phyloP scores from a whole-genome alignment of 2,329 filamentous ascomycete genomes.

The Paraphoma sp. region DNA sequence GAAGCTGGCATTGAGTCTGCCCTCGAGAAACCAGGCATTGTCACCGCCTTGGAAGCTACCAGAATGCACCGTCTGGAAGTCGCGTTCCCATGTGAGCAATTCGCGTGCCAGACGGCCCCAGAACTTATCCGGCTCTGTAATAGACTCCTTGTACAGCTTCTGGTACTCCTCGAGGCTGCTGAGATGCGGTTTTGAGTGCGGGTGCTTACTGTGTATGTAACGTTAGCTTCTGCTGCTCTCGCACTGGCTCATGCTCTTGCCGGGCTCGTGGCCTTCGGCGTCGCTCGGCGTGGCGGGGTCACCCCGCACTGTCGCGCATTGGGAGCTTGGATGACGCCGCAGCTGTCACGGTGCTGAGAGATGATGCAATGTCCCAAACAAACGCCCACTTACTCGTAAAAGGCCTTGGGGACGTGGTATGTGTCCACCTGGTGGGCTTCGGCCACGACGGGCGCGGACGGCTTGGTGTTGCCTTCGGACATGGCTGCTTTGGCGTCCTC shows the following conservation, averaged over 20 bases:
- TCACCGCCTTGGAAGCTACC: constrained; percentile 82
- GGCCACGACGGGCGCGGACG: constrained; percentile 62
- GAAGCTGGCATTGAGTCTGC: constrained; percentile 91
- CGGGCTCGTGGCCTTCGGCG: constrained; percentile 7
- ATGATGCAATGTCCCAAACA: constrained; percentile 28
- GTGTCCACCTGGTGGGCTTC: constrained; percentile 82
- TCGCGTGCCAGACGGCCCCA: constrained; percentile 88
- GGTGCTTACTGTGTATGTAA: constrained; percentile 60
- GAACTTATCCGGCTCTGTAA: constrained; percentile 86
- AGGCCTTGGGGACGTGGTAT: constrained; percentile 64
- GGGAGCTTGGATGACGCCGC: constrained; percentile 16
- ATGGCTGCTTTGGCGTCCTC: constrained; percentile 32
- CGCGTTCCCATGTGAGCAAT: constrained; percentile 85
- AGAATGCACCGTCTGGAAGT: constrained; percentile 87
- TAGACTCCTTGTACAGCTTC: constrained; percentile 78
- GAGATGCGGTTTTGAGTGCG: constrained; percentile 63
- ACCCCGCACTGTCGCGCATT: constrained; percentile 38
- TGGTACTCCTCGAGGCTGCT: constrained; percentile 68
- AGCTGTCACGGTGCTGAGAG: constrained; percentile 15
- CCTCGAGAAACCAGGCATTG: constrained; percentile 93
- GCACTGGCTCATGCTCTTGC: not conserved
- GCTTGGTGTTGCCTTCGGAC: constrained; percentile 54
- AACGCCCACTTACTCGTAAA: constrained; percentile 46
- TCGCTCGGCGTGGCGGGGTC: constrained; percentile 35
- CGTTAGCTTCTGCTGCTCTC: constrained; percentile 15